phyloP scores from a whole-genome alignment of 495 filamentous ascomycete species.

The Podospora tetraspora region DNA sequence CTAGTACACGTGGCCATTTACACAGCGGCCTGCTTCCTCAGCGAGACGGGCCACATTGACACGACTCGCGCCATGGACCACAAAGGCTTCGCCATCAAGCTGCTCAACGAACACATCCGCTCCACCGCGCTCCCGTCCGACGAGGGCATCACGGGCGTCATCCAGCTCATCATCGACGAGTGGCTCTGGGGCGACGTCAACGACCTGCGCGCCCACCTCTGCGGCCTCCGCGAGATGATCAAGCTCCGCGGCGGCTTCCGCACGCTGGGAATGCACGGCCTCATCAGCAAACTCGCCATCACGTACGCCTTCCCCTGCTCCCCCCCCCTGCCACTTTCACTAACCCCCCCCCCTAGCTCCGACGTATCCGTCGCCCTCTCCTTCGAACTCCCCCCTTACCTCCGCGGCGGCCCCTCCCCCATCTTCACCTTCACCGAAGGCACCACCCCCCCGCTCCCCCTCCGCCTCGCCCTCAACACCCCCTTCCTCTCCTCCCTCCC shows the following conservation, averaged over 20 bases:
- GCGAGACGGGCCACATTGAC: slow-evolving; percentile 34
- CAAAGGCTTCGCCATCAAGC: slow-evolving; percentile 31
- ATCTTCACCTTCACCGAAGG: slow-evolving; percentile 32
- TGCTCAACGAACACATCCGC: slow-evolving; percentile 34
- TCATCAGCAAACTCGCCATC: slow-evolving; percentile 36
- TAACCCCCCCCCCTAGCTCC: slow-evolving; percentile 19
- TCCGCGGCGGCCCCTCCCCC: slow-evolving; percentile 16
- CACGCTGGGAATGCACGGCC: slow-evolving; percentile 31
- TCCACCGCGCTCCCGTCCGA: slow-evolving; percentile 30
- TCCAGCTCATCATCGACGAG: slow-evolving; percentile 35
- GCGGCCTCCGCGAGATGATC: slow-evolving; percentile 35
- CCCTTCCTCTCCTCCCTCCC: slow-evolving; percentile 28
- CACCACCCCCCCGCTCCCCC: slow-evolving; percentile 13
- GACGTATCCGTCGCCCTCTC: slow-evolving; percentile 33
- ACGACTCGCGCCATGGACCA: slow-evolving; percentile 31
- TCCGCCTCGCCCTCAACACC: slow-evolving; percentile 35
- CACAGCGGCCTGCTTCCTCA: slow-evolving; percentile 37
- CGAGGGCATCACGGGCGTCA: slow-evolving; percentile 32
- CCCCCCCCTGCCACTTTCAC: not conserved
- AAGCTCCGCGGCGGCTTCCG: slow-evolving; percentile 32
- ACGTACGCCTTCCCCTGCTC: slow-evolving; percentile 24
- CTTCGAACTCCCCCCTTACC: slow-evolving; percentile 28
- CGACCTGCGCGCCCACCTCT: slow-evolving; percentile 29
- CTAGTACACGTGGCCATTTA: slow-evolving; percentile 33
- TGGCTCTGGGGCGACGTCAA: slow-evolving; percentile 36